phyloP scores from a whole-genome alignment of 2,329 filamentous ascomycete species.

The Trichoderma atrobrunneum region DNA sequence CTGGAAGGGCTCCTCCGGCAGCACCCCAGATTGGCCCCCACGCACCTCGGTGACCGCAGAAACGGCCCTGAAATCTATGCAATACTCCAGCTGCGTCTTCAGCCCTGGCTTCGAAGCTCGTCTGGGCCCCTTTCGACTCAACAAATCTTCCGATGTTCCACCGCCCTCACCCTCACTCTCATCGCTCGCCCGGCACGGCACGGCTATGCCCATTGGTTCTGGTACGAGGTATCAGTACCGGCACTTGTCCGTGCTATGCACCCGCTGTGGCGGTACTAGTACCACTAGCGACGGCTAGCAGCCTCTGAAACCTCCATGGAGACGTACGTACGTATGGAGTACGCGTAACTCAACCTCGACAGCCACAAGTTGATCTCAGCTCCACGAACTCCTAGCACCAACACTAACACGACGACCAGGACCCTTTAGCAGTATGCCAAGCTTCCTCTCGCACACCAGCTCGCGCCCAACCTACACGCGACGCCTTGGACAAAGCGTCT shows the following conservation, averaged over 20 bases:
- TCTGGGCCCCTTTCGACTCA: neutral
- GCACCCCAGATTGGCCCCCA: conserved; percentile 11
- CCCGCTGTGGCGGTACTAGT: neutral
- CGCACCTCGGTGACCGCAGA: neutral
- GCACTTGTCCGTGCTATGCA: neutral
- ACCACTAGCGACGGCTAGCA: neutral
- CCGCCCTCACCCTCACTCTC: neutral
- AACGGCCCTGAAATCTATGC: neutral
- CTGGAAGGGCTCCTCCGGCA: neutral
- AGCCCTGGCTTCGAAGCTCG: conserved; percentile 10
- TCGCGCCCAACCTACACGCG: neutral
- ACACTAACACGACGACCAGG: neutral
- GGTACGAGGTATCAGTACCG: neutral
- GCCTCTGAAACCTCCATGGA: neutral
- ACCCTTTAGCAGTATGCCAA: neutral
- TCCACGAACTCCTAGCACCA: neutral
- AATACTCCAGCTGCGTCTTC: conserved; percentile 1
- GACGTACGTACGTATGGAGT: neutral
- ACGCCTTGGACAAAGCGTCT: neutral
- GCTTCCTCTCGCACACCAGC: neutral
- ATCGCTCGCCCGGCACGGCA: neutral
- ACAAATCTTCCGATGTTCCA: neutral
- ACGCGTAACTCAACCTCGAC: neutral
- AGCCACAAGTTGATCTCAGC: neutral
- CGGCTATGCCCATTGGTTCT: neutral